Evolutionary conservation across 345 rosid species (phyloP).

Genomic region (Trapa bicornis): DNA sequence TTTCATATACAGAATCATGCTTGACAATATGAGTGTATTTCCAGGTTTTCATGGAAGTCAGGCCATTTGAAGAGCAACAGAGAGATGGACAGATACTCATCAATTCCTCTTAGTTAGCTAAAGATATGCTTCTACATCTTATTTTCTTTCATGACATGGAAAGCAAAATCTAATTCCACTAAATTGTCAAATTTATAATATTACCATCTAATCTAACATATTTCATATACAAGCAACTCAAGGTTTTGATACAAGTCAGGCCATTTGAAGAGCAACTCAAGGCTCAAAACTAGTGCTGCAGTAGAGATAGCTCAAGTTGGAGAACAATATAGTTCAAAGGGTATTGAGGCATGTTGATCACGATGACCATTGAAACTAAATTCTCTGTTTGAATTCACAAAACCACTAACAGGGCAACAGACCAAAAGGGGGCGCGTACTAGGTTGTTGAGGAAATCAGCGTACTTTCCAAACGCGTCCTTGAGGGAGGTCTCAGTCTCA

Average conservation of each 20-base stretch:
- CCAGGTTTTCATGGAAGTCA: not conserved
- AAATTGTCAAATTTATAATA: not conserved
- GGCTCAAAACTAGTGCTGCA: not conserved
- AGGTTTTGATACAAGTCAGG: not conserved
- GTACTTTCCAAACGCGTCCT: conserved; percentile 38
- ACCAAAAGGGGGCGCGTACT: conserved; percentile 14
- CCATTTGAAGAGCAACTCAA: not conserved
- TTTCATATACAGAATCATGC: not conserved
- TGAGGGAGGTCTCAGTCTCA: conserved; percentile 34
- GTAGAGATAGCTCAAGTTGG: not conserved
- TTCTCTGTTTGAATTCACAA: not conserved
- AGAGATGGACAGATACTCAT: not conserved
- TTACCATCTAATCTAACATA: not conserved
- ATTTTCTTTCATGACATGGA: not conserved
- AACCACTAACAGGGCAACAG: not conserved
- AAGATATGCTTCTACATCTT: not conserved
- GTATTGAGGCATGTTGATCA: not conserved
- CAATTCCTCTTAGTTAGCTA: not conserved
- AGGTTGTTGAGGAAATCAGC: conserved; percentile 58
- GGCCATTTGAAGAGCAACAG: not conserved
- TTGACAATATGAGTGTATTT: not conserved
- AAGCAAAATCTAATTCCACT: not conserved
- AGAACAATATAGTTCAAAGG: not conserved
- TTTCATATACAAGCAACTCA: not conserved
- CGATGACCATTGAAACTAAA: too few species aligned